Conservation (phyloP, 495 filamentous ascomycete species). For the Trichocladium uniseriatum region DNA sequence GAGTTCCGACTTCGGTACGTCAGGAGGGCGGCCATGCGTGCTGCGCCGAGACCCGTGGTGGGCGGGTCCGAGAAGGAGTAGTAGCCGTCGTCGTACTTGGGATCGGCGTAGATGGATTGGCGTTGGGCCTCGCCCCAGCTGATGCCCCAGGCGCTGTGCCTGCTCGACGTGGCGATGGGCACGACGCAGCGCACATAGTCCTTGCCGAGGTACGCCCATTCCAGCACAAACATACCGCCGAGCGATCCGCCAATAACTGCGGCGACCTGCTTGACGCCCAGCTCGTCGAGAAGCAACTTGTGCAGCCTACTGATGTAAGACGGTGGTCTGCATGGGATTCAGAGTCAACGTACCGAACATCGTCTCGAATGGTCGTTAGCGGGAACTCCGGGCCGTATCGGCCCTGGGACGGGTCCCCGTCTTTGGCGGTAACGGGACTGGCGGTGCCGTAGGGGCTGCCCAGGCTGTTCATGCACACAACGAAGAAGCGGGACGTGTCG, state of each 20-base stretch:
- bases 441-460: conserved; percentile 95
- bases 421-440: conserved; percentile 83
- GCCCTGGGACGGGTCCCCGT: conserved; percentile 62
- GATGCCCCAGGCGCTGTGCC: conserved; percentile 98
- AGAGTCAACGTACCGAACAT: conserved; percentile 63
- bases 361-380: conserved; percentile 86
- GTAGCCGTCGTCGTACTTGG: conserved; percentile 96
- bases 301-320: conserved; percentile 54
- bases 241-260: conserved; percentile 94
- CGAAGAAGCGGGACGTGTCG: conserved; percentile 84
- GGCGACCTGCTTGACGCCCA: conserved; percentile 79
- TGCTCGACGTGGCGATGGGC: conserved; percentile 87
- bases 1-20: conserved; percentile 96
- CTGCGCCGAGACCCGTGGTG: conserved; percentile 76
- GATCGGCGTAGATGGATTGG: conserved; percentile 96
- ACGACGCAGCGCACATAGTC: conserved; percentile 88
- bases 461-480: conserved; percentile 91
- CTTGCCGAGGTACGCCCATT: conserved; percentile 93
- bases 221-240: conserved; percentile 93
- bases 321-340: neutral
- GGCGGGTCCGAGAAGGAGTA: conserved; percentile 80
- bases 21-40: conserved; percentile 90
- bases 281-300: conserved; percentile 79
- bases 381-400: conserved; percentile 95
- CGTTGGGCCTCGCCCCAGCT: conserved; percentile 97